Base-by-base conservation (phyloP, 2,329 filamentous ascomycete species). In the Parafenestella ontariensis region DNA sequence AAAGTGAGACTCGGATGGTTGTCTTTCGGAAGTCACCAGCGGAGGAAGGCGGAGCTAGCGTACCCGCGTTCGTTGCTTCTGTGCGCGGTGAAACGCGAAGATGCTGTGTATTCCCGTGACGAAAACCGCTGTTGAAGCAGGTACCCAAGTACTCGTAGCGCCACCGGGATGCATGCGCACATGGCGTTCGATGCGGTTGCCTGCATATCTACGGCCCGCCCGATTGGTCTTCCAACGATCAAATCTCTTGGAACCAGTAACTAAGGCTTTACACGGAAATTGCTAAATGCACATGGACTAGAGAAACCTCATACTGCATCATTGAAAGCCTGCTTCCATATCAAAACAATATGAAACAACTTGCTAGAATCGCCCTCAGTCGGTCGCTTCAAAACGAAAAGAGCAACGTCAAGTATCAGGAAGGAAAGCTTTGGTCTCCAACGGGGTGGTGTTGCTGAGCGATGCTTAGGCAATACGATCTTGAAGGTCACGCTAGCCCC, bases 401-500 rank as follows among this genome's bases (percentile, higher is more conserved):
- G 21, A 42, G 15, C 8, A 20, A 28, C 3, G 7, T 11, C 6
- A 5, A n/a, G 21, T 42, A 42, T 28, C 21, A 34, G 42, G 23
- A 8, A 3, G 17, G 46, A n/a, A 23, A 41, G 24, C 9, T 23
- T n/a, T 28, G 34, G 10, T 26, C 31, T 21, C 15, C 36, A 31
- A 20, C 31, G 34, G 46, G 40, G 28, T 20, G 37, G 29, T 37
- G 28, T 39, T 44, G 54, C 57, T 51, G 49, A 53, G 39, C 21
- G 46, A 53, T 54, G 49, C 46, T 51, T 43, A 53, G 20, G 54
- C 51, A 40, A 46, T 48, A 48, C 49, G 51, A 29, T 4, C 4
- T 13, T 9, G 24, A 36, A 47, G 21, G 33, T 26, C 28, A 34
- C 49, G 26, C 49, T 33, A 50, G 37, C 41, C 36, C 44, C 21